phyloP scores from a whole-genome alignment of 768 basidiomycete genomes.

The Psilocybe sp. region DNA sequence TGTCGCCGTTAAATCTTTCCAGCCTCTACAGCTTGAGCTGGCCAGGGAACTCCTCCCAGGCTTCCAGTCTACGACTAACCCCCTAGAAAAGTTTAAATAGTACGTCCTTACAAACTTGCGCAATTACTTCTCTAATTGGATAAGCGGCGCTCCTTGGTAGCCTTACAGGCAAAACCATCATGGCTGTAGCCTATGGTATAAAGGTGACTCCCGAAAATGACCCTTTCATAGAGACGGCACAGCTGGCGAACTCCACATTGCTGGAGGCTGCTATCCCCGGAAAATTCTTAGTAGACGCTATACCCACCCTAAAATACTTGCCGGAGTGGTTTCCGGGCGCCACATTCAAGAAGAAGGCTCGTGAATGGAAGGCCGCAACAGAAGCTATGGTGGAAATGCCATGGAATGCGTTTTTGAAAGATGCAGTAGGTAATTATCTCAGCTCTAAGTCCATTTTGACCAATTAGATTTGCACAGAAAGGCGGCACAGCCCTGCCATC shows the following conservation, averaged over 20 bases:
- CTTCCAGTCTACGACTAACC: too few relatives aligned
- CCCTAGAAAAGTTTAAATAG: background rate
- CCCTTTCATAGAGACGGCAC: slow-evolving; percentile 11
- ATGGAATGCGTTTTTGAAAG: background rate
- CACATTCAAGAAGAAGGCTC: slow-evolving; percentile 6
- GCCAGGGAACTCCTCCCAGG: too few relatives aligned
- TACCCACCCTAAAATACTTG: slow-evolving; percentile 11
- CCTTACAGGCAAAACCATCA: slow-evolving; percentile 9
- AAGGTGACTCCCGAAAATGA: slow-evolving; percentile 10
- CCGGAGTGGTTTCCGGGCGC: slow-evolving; percentile 16
- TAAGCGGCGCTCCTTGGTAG: too few relatives aligned
- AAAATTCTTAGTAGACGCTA: slow-evolving; percentile 8
- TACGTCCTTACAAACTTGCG: background rate
- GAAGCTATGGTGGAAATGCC: slow-evolving; percentile 1
- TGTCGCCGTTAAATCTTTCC: too few relatives aligned
- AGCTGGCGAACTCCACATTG: slow-evolving; percentile 4
- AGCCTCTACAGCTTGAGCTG: too few relatives aligned
- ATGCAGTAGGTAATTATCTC: too few relatives aligned
- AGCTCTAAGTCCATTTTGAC: too few relatives aligned
- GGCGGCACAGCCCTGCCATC: background rate
- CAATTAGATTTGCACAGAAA: background rate
- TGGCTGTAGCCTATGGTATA: slow-evolving; percentile 12
- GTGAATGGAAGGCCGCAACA: slow-evolving; percentile 2
- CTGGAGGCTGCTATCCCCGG: slow-evolving; percentile 9
- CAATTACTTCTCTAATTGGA: too few relatives aligned